Conservation (phyloP, 2,329 filamentous ascomycete species). For the Dendrostoma leiphaemia region DNA sequence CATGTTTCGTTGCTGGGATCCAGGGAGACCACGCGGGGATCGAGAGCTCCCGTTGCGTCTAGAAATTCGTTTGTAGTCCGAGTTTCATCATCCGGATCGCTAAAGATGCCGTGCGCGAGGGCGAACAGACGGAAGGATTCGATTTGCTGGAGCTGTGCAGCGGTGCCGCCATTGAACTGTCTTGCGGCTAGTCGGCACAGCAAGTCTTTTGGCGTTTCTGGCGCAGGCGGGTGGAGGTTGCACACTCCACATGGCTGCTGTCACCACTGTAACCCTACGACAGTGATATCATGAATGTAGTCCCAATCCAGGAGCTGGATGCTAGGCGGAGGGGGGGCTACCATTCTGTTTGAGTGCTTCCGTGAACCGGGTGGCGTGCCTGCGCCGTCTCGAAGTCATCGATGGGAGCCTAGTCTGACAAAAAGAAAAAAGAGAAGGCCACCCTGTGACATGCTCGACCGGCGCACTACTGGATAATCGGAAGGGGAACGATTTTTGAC, state of each 20-base stretch:
- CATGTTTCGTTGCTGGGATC: background rate
- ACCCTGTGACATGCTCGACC: background rate
- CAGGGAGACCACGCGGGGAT: background rate
- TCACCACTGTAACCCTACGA: conserved; percentile 1
- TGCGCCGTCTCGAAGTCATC: background rate
- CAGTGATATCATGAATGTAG: background rate
- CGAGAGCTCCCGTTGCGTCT: background rate
- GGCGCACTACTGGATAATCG: background rate
- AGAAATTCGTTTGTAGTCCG: background rate
- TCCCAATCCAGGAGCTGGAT: background rate
- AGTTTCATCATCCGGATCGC: conserved; percentile 11
- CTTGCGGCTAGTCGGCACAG: conserved; percentile 4
- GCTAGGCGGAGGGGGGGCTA: background rate
- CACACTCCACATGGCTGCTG: background rate
- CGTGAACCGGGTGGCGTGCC: background rate
- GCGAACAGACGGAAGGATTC: too few species aligned
- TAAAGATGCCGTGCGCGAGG: conserved; percentile 5
- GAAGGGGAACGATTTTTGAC: too few species aligned
- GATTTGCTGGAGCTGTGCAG: background rate
- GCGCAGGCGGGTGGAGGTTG: background rate
- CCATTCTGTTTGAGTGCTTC: too few species aligned
- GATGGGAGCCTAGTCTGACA: background rate
- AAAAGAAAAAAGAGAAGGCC: too few species aligned
- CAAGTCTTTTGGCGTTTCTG: background rate
- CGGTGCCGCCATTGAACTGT: background rate